These are phyloP conservation scores for Coriaria nepalensis DNA, from an alignment of 306 rosid genomes.

Conservation along the genomic window DNA sequence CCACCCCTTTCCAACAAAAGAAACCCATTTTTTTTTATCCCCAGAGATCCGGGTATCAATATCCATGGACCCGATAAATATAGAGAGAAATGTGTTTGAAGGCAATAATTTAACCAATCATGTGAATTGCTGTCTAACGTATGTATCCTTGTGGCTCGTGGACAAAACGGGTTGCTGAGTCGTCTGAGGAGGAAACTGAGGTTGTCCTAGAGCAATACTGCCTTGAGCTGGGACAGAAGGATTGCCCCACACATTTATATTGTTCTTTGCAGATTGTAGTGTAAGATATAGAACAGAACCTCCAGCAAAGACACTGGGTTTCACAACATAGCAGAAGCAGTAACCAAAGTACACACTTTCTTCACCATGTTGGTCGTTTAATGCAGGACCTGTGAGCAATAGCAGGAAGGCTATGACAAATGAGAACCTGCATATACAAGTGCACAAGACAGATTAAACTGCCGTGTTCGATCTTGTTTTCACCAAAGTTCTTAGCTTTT, in stretches of 20 bases:
- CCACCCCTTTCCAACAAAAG: too few species aligned
- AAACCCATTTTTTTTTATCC: too few species aligned
- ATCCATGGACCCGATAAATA: too few species aligned
- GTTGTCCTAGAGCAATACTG: slow-evolving; percentile 79
- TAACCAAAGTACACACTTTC: slow-evolving; percentile 39
- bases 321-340: slow-evolving; percentile 67
- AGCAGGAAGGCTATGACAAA: slow-evolving; percentile 53
- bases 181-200: slow-evolving; percentile 49
- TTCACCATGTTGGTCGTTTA: slow-evolving; percentile 37
- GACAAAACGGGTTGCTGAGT: slow-evolving; percentile 60
- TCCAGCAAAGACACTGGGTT: slow-evolving; percentile 62
- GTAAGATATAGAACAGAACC: slow-evolving; percentile 41
- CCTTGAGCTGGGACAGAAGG: slow-evolving; percentile 35
- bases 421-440: slow-evolving; percentile 42
- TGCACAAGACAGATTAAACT: neutral
- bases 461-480: neutral
- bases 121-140: slow-evolving; percentile 66
- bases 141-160: slow-evolving; percentile 89
- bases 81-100: too few species aligned
- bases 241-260: slow-evolving; percentile 17
- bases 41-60: too few species aligned
- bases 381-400: slow-evolving; percentile 56
- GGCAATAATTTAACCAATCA: slow-evolving; percentile 17
- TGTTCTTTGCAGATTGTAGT: slow-evolving; percentile 30
- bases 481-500: neutral